phyloP scores from a whole-genome alignment of 371 early-diverging fungal species.

The Mucor irregularis region DNA sequence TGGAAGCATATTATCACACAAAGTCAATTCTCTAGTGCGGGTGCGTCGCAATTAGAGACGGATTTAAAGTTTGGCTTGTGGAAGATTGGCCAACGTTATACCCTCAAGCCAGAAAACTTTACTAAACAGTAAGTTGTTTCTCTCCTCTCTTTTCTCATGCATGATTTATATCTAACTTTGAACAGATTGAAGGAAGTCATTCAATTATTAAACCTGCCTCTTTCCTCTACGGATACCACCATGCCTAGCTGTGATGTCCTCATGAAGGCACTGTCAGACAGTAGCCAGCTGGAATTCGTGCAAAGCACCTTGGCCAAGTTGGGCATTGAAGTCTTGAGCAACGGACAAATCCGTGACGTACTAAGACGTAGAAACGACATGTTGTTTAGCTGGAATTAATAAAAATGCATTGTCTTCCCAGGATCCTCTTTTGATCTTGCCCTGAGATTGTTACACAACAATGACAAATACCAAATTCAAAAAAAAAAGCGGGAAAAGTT shows the following conservation, averaged over 20 bases:
- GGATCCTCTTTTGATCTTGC: not conserved
- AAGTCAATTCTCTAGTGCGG: slow-evolving; percentile 58
- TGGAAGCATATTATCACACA: slow-evolving; percentile 59
- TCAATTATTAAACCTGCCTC: slow-evolving; percentile 42
- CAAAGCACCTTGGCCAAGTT: slow-evolving; percentile 33
- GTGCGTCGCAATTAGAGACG: slow-evolving; percentile 51
- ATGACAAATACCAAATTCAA: not conserved
- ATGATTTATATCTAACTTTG: no score
- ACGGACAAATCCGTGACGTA: slow-evolving; percentile 43
- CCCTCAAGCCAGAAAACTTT: slow-evolving; percentile 60
- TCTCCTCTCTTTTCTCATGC: slow-evolving; percentile 7
- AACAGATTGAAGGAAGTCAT: slow-evolving; percentile 48
- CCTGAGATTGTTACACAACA: not conserved
- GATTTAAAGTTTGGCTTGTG: slow-evolving; percentile 64
- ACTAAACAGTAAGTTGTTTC: slow-evolving; percentile 33
- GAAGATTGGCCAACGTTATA: slow-evolving; percentile 52
- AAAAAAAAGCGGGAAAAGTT: not conserved
- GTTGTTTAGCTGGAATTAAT: slow-evolving; percentile 32
- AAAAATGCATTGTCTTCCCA: not conserved
- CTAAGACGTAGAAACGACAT: slow-evolving; percentile 46
- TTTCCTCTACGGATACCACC: slow-evolving; percentile 16
- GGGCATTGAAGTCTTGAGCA: slow-evolving; percentile 37
- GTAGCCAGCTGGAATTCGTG: slow-evolving; percentile 18
- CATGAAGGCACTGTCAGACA: slow-evolving; percentile 46
- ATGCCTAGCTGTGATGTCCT: slow-evolving; percentile 35